Evolutionary conservation across 768 basidiomycete genomes (phyloP).

Genomic region (Boletus rufocinnamomeus): DNA sequence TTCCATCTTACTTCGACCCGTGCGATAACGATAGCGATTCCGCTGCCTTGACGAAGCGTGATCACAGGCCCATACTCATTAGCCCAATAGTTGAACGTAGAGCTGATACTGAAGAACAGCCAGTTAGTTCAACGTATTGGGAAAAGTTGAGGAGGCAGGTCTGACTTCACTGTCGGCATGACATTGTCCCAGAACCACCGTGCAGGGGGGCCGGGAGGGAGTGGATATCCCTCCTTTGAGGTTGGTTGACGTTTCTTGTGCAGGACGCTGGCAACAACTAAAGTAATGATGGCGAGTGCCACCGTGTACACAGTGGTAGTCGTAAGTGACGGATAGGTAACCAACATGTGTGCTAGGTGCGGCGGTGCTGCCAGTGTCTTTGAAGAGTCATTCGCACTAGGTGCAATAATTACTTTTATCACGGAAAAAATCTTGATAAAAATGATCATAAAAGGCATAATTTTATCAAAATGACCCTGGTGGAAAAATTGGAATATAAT

Average conservation of each 20-base stretch:
- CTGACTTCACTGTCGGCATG: slow-evolving; percentile 15
- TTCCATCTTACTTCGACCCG: slow-evolving; percentile 18
- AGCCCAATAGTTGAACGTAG: slow-evolving; percentile 51
- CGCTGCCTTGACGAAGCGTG: slow-evolving; percentile 49
- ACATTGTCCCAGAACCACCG: slow-evolving; percentile 10
- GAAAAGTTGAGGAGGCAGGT: neutral
- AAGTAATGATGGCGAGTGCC: neutral
- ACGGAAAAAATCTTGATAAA: no score
- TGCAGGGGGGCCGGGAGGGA: slow-evolving; percentile 22
- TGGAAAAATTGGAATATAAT: no score
- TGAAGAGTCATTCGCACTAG: neutral
- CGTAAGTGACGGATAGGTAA: neutral
- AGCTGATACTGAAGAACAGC: slow-evolving; percentile 13
- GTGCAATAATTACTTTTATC: no score
- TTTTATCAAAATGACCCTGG: no score
- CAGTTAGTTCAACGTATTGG: neutral
- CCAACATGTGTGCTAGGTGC: neutral
- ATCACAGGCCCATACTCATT: slow-evolving; percentile 61
- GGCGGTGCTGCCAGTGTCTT: neutral
- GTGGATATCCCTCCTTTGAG: slow-evolving; percentile 10
- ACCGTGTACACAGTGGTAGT: neutral
- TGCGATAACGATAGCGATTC: slow-evolving; percentile 20
- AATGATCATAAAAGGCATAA: no score
- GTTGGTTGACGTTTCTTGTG: neutral
- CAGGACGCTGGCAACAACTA: neutral